A percentile compares a stretch with the other conserved stretches of the same genome.
phyloP scores from a whole-genome alignment of 768 basidiomycete species.

The Termitomyces eurrhizus region DNA sequence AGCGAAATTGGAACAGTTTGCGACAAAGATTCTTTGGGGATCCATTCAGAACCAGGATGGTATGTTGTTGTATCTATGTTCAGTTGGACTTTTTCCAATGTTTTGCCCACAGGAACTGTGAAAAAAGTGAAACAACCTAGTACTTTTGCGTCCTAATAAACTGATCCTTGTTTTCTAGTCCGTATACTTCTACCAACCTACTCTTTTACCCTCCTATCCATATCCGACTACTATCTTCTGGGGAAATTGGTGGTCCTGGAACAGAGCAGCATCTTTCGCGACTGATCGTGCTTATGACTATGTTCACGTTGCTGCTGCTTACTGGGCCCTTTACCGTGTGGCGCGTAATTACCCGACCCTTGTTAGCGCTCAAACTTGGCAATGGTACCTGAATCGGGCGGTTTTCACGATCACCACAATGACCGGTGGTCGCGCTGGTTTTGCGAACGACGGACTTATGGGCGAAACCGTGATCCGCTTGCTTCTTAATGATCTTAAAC shows the following conservation, averaged over 20 bases:
- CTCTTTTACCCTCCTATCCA: constrained; percentile 37
- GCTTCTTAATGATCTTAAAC: constrained; percentile 45
- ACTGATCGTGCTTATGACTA: constrained; percentile 53
- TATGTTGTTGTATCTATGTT: constrained; percentile 17
- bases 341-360: constrained; percentile 54
- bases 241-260: constrained; percentile 59
- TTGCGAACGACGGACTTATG: constrained; percentile 47
- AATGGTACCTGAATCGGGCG: constrained; percentile 56
- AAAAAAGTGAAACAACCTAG: constrained; percentile 37
- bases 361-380: constrained; percentile 43
- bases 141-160: not conserved
- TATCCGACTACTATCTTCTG: constrained; percentile 47
- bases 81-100: not conserved
- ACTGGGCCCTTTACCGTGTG: constrained; percentile 56
- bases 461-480: constrained; percentile 50
- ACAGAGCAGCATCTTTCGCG: constrained; percentile 41
- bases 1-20: constrained; percentile 46
- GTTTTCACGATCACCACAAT: constrained; percentile 43
- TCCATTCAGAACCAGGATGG: constrained; percentile 49
- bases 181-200: constrained; percentile 50
- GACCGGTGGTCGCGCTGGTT: constrained; percentile 44
- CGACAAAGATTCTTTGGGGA: constrained; percentile 43
- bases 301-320: constrained; percentile 43
- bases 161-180: constrained; percentile 25
- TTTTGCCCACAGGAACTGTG: constrained; percentile 36